A percentile compares a stretch with the other conserved stretches of the same genome.
Conservation (phyloP, 2,329 filamentous ascomycete species). For the Penicillium sp. region DNA sequence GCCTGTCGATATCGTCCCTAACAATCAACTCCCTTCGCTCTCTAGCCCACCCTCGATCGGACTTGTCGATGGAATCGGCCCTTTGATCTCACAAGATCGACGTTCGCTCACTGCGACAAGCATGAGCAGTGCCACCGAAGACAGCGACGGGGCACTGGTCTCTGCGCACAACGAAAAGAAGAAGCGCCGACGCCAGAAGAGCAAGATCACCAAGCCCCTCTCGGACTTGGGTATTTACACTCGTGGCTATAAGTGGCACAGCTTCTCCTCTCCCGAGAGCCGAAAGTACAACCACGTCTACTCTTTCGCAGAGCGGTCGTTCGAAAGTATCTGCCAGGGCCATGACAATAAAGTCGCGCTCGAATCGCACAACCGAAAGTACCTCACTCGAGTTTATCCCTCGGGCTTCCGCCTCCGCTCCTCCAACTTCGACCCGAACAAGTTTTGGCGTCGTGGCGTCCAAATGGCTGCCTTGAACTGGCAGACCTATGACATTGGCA, state of each 20-base stretch:
- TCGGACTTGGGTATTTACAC: slow-evolving; percentile 81
- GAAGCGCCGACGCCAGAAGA: slow-evolving; percentile 57
- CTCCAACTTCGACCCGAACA: slow-evolving; percentile 90
- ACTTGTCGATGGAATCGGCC: slow-evolving; percentile 45
- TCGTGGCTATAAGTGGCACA: slow-evolving; percentile 77
- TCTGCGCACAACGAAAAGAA: slow-evolving; percentile 59
- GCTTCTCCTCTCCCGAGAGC: slow-evolving; percentile 74
- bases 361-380: slow-evolving; percentile 85
- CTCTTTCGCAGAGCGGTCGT: slow-evolving; percentile 88
- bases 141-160: slow-evolving; percentile 63
- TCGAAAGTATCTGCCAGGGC: slow-evolving; percentile 74
- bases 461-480: slow-evolving; percentile 98
- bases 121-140: slow-evolving; percentile 65
- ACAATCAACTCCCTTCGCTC: slow-evolving; percentile 50
- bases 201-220: slow-evolving; percentile 81
- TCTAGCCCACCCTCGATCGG: slow-evolving; percentile 55
- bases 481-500: slow-evolving; percentile 94
- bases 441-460: slow-evolving; percentile 91
- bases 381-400: slow-evolving; percentile 92
- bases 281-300: slow-evolving; percentile 92
- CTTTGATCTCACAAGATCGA: slow-evolving; percentile 52
- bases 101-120: slow-evolving; percentile 55
- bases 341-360: slow-evolving; percentile 73
- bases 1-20: slow-evolving; percentile 54
- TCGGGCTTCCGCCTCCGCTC: slow-evolving; percentile 77